Evolutionary conservation across 2,329 filamentous ascomycete genomes (phyloP), one percentile per base, ranked within the genome.

Genomic region (Fusarium longipes): DNA sequence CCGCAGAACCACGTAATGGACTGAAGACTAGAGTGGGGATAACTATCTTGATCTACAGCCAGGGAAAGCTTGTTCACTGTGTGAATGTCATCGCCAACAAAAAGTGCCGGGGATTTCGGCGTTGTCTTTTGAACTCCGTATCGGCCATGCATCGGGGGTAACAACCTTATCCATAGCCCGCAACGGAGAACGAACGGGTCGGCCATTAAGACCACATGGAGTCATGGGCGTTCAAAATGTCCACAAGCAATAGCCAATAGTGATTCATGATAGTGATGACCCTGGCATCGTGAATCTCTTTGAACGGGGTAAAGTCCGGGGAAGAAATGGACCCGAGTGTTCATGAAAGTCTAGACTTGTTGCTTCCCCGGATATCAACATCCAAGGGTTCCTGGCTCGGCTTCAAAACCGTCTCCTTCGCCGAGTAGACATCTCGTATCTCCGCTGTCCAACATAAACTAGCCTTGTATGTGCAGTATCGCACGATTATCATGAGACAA

Each of bases 91-190:
- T 29, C 30, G 38, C 17, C 35, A 60, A 68, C 12, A 14, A 35
- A 35, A n/a, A 14, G 42, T 39, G 45, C 60, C 55, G 50, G 49
- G 18, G 27, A 53, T 47, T 50, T 68, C 65, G 66, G 66, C 7
- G 25, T 38, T 49, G 66, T 63, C 52, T 69, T 68, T 40, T 68
- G 15, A 58, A 63, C 62, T 68, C 66, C 66, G 66, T 65, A 24
- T 49, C 65, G 64, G 64, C 40, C 59, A 20, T 61, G 59, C 39
- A 18, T 57, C 57, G 47, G 42, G 47, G 49, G 45, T 25, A 52
- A n/a, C 44, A 42, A 63, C 33, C 44, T 33, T 60, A 32, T 56
- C 64, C 54, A 64, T 27, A 55, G 30, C 59, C n/a, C 54, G 59
- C 60, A 29, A 50, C 64, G 64, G 54, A 59, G 42, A 50, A 50